Evolutionary conservation across 1,284 basidiomycete species (phyloP).

Genomic region (Microbotryum saponariae): DNA sequence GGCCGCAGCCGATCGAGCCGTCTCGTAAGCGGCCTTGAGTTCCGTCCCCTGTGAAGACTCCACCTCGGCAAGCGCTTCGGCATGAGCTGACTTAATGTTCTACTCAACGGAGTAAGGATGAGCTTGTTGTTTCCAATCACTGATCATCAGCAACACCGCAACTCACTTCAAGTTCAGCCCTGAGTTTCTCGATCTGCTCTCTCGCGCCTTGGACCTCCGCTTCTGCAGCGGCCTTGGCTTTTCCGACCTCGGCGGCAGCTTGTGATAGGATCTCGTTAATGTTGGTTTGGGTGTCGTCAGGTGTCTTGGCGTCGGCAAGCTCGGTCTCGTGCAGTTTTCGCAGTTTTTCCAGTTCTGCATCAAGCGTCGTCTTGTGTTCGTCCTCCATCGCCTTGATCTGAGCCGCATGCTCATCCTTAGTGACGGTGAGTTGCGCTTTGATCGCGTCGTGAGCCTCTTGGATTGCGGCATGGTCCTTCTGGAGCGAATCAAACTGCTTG

Average conservation of each 20-base stretch:
- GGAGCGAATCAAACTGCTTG: neutral
- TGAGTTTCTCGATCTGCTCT: neutral
- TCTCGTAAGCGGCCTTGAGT: neutral
- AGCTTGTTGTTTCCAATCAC: no score
- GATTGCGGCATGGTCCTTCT: neutral
- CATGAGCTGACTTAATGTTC: slow-evolving; percentile 59
- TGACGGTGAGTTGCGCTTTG: neutral
- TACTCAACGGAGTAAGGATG: slow-evolving; percentile 14
- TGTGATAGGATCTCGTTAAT: neutral
- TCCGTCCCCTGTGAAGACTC: neutral
- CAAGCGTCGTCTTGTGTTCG: neutral
- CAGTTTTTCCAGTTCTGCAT: no score
- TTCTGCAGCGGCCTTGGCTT: neutral
- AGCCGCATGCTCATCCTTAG: neutral
- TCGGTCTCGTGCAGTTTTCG: no score
- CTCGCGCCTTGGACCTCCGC: neutral
- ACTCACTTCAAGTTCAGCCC: neutral
- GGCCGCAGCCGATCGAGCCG: slow-evolving; percentile 56
- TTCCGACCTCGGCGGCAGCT: neutral
- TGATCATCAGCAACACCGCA: neutral
- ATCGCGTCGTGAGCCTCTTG: neutral
- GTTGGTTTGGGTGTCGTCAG: no score
- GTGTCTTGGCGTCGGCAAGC: no score
- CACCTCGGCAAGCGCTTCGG: slow-evolving; percentile 44
- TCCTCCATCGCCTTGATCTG: neutral